Evolutionary conservation across 1,284 basidiomycete species (phyloP), one percentile per base, ranked within the genome.

Genomic region (Mrakiaceae sp.): DNA sequence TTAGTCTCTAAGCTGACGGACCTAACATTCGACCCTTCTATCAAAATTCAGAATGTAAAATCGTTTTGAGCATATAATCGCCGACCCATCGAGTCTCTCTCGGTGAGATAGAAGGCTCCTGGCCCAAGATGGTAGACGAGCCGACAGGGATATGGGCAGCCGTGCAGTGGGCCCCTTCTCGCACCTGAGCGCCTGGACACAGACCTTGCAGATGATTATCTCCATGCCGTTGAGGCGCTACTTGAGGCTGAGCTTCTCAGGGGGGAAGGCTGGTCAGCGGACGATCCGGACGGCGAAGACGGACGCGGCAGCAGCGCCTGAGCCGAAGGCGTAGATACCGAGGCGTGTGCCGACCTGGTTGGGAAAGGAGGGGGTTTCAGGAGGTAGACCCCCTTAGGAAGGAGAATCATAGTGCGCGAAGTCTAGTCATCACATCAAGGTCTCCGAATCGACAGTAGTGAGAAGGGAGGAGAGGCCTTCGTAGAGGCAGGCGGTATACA

Each of bases 401-500:
- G 42, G 10, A 9, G 47, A 40, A 7, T 1, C 7, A 39, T 6
- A 44, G 44, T 14, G 5, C 40, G 11, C 12, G 16, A n/a, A 60
- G 27, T 27, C 27, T 27, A 27, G 27, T 27, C 27, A 27, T 27
- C 73, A 68, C 61, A 74, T 71, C 65, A 92, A 78, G 68, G 85
- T 79, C 14, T 81, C 77, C 7, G 87, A 84, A 69, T 84, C 82
- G 55, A 88, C 82, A 54, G 81, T 81, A 62, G 87, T 82, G 58
- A 96, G 73, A 47, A 95, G 79, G 12, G 87, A 90, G 48, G 92
- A 89, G 67, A 98, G 84, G 69, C 90, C 93, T 64, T 91, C 92
- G 75, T 95, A 98, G 43, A 98, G 81, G 55, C 91, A 94, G n/a
- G 88, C 95, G 39, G 95, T 94, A 83, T 98, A 98, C 89, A 95